Base-by-base conservation (phyloP, 2,329 filamentous ascomycete species). In the Fusarium transvaalense region DNA sequence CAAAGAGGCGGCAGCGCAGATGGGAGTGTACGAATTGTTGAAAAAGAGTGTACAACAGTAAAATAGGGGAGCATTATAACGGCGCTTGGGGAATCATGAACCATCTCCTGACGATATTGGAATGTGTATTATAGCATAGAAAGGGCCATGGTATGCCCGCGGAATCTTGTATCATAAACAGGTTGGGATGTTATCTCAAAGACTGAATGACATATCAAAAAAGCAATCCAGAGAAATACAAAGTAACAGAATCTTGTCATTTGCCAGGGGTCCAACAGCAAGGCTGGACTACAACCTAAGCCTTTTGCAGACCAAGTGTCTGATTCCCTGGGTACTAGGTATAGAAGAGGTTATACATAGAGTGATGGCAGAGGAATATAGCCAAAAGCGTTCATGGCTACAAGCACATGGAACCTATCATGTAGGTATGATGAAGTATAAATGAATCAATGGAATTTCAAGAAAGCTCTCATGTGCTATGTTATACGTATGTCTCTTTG, bases 21-120 rank as follows among this genome's bases (percentile, higher is more conserved):
- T 84, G 82, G 82, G 82, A 43, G 79, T 82, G 66, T 78, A 79
- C 53, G 76, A 82, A 29, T 35, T 77, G 10, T 56, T 80, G 48
- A 70, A 56, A 10, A 66, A 65, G 23, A 71, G 41, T 50, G 58
- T 46, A 47, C 61, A 68, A 31, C 27, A 56, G 47, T 69, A 46
- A 66, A 52, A 60, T 53, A 58, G 13, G n/a, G 35, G 31, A 23
- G 19, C 35, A 39, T 56, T 45, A 25, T 52, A 38, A 56, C 38
- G 50, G 56, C 34, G 55, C 21, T 47, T 56, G 29, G 27, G 39
- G n/a, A 43, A 15, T 39, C 13, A 25, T 15, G 21, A 38, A 21
- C 15, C 51, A 51, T 69, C 45, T 66, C 50, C 48, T 42, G 38
- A 56, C 42, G 39, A 47, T 14, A 35, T 53, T 23, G 15, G 41